Percentiles rank a stretch among this genome's conserved stretches.
These are phyloP conservation scores for Boletellus ananas DNA, from an alignment of 768 basidiomycete genomes.

Conservation along the genomic window DNA sequence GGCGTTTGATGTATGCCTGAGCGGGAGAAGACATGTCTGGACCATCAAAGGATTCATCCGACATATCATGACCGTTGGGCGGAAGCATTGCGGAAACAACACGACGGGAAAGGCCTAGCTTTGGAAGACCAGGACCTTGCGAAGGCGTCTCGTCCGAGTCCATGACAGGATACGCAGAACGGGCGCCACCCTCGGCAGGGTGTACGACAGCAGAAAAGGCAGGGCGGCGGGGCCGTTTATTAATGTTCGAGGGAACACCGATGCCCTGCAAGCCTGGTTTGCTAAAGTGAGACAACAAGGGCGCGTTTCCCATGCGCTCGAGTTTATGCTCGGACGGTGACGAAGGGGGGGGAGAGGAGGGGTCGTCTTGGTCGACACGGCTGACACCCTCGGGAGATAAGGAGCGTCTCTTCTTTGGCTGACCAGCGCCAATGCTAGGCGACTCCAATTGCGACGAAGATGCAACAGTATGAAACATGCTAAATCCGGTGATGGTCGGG, in stretches of 20 bases:
- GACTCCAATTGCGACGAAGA: conserved; percentile 49
- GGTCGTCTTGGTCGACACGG: conserved; percentile 36
- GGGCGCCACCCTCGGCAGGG: conserved; percentile 38
- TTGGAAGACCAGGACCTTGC: conserved; percentile 23
- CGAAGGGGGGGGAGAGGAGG: conserved; percentile 49
- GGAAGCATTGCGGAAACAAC: conserved; percentile 74
- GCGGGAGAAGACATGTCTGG: conserved; percentile 78
- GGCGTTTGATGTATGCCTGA: conserved; percentile 74
- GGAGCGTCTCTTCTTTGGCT: conserved; percentile 55
- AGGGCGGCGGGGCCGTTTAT: conserved; percentile 63
- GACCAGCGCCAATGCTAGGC: conserved; percentile 37
- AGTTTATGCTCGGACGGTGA: conserved; percentile 49
- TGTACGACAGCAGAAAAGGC: conserved; percentile 61
- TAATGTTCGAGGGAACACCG: conserved; percentile 49
- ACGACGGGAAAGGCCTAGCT: conserved; percentile 54
- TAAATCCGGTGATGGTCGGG: conserved; percentile 51
- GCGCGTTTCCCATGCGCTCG: conserved; percentile 37
- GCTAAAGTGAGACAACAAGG: conserved; percentile 38
- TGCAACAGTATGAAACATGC: conserved; percentile 57
- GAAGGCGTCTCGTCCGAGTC: conserved; percentile 27
- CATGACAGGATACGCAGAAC: conserved; percentile 43
- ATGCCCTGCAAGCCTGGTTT: conserved; percentile 53
- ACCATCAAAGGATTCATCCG: conserved; percentile 49
- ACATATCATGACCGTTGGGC: conserved; percentile 40
- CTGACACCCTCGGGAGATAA: conserved; percentile 49